A percentile compares a stretch with the other conserved stretches of the same genome.
phyloP scores from a whole-genome alignment of 2,329 filamentous ascomycete genomes.

The Pseudonectria foliicola region DNA sequence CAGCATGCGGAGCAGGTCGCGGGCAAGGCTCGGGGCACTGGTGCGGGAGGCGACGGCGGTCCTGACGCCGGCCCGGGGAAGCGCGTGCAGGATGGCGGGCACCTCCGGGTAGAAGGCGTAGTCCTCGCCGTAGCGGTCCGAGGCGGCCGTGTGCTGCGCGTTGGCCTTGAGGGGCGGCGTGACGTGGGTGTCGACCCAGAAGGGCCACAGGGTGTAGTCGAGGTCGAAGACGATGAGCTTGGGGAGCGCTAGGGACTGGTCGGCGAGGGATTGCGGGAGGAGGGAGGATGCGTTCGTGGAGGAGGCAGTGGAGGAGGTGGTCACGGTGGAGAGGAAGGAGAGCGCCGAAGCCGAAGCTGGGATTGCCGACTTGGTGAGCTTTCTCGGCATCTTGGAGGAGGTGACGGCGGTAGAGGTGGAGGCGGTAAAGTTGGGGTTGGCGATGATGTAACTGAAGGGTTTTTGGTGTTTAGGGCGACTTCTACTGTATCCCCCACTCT shows the following conservation, averaged over 20 bases:
- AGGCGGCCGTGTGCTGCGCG: conserved; percentile 33
- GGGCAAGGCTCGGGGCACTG: conserved; percentile 67
- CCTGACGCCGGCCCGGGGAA: conserved; percentile 37
- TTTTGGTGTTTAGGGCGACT: conserved; percentile 2
- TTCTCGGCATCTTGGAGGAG: conserved; percentile 23
- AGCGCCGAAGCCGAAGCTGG: conserved; percentile 13
- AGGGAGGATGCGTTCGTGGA: conserved; percentile 16
- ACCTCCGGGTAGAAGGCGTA: conserved; percentile 68
- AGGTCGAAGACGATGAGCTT: conserved; percentile 87
- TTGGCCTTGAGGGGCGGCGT: conserved; percentile 58
- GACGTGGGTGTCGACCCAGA: conserved; percentile 95
- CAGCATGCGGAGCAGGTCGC: conserved; percentile 72
- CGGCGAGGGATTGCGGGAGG: conserved; percentile 37
- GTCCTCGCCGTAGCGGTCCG: conserved; percentile 55
- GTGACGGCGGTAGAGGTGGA: not conserved
- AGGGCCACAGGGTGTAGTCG: conserved; percentile 98
- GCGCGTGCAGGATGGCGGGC: conserved; percentile 57
- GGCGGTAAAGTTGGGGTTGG: not conserved
- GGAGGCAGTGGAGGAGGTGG: conserved; percentile 26
- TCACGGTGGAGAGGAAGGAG: conserved; percentile 13
- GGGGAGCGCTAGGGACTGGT: conserved; percentile 61
- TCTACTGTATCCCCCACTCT: no score
- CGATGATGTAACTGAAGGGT: not conserved
- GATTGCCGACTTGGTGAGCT: conserved; percentile 23
- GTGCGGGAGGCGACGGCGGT: conserved; percentile 79